Conservation (phyloP, 176 grass and related monocot species). For the Musa acuminata region DNA sequence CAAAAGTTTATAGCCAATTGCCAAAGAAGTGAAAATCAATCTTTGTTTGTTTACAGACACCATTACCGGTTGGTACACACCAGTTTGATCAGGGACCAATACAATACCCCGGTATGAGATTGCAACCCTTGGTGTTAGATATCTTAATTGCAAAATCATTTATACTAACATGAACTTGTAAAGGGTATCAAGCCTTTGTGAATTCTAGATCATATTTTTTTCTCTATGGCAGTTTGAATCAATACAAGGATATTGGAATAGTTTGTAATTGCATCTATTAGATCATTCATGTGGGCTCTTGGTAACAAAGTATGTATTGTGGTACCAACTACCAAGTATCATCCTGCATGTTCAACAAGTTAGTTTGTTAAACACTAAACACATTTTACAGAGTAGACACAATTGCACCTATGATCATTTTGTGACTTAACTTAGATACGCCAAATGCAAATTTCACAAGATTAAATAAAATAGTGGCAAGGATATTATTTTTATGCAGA, state of each 20-base stretch:
- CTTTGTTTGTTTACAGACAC: not conserved
- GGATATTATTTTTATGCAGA: not conserved
- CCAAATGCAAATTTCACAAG: not conserved
- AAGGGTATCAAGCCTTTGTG: not conserved
- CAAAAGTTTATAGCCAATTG: not conserved
- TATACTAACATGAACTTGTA: not conserved
- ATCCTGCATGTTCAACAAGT: too few relatives aligned
- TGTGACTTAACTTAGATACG: not conserved
- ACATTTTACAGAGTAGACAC: too few relatives aligned
- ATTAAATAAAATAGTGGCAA: not conserved
- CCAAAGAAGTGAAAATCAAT: not conserved
- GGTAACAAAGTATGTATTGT: not conserved
- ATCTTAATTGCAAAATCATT: not conserved
- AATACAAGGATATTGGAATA: not conserved
- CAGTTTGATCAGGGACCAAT: too few relatives aligned
- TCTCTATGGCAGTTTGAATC: not conserved
- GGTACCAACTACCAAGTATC: too few relatives aligned
- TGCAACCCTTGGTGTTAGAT: not conserved
- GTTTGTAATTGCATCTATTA: not conserved
- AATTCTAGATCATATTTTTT: not conserved
- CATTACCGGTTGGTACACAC: not conserved
- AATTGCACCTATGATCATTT: not conserved
- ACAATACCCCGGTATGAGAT: too few relatives aligned
- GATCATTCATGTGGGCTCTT: not conserved
- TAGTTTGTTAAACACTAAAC: too few relatives aligned